Evolutionary conservation across 441 rosid species (phyloP), one percentile per base, ranked within the genome.

Genomic region (Arabidopsis lyrata): DNA sequence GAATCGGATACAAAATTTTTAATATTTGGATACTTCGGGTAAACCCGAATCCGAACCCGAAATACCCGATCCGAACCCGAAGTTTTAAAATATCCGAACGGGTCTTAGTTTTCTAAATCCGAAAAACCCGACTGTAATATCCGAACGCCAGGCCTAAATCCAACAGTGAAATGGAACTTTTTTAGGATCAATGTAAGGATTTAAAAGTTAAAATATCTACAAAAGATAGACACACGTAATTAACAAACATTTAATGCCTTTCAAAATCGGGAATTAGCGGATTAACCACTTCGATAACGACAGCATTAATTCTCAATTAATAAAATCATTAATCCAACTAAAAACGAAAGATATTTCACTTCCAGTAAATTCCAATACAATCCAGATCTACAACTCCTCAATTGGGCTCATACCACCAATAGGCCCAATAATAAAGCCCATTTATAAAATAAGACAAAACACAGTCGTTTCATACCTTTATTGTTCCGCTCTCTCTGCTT

Each of bases 221-320:
- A 4, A 24, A 24, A 24, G 27, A 24, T 24, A 24, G 2, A 24
- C 27, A 24, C 27, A 29, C 31, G 31, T 29, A 29, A 29, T 29
- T 29, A 29, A 29, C 1, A 61, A 39, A 35, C 74, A 61, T 14
- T 34, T 32, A 68, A 35, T 39, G 24, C 8, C 22, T 41, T 16
- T 53, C 8, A 53, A 42, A 14, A 57, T 52, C 57, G 22, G 9
- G 58, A 53, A 53, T 62, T 50, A 69, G 50, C 52, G 24, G 57
- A 44, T 42, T 54, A 68, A 63, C 75, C 5, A 69, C 63, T 44
- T 76, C 52, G 50, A 76, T 63, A 69, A 63, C 55, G 79, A 68
- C 79, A 52, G 34, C 54, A 38, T 27, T 74, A 48, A n/a, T 35
- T 42, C 35, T 63, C 14, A 3, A 31, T 52, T 16, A 12, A 34